Evolutionary conservation across 2,329 filamentous ascomycete genomes (phyloP).

Genomic region (Venturia pyrina): DNA sequence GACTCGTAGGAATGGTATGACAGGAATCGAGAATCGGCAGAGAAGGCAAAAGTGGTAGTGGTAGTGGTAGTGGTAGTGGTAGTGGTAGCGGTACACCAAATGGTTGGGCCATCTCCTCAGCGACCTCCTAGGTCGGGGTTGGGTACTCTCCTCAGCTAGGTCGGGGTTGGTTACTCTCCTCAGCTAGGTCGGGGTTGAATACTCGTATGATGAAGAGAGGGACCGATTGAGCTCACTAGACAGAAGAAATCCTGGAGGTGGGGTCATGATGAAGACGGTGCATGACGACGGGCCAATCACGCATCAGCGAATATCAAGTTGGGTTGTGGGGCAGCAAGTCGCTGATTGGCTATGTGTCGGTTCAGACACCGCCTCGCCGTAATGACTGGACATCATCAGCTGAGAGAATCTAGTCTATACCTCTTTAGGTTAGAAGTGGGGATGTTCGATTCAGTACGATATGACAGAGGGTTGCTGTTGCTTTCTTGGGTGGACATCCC

Average conservation of each 20-base stretch:
- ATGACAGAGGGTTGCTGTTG: too few species aligned
- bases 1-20: neutral
- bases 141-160: too few species aligned
- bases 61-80: too few species aligned
- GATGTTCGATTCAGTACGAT: neutral
- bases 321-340: neutral
- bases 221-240: neutral
- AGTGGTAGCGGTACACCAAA: neutral
- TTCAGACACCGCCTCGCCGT: neutral
- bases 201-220: neutral
- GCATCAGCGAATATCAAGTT: neutral
- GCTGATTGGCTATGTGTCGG: neutral
- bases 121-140: too few species aligned
- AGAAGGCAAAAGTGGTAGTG: neutral
- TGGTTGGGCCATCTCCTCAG: neutral
- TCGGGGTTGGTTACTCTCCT: too few species aligned
- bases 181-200: too few species aligned
- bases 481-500: too few species aligned
- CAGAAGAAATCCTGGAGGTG: neutral
- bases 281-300: neutral
- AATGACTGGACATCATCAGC: too few species aligned
- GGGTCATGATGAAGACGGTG: neutral
- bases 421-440: neutral
- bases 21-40: neutral
- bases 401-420: too few species aligned